Evolutionary conservation across 2,329 filamentous ascomycete genomes (phyloP).

Genomic region (Dactylellina sp.): DNA sequence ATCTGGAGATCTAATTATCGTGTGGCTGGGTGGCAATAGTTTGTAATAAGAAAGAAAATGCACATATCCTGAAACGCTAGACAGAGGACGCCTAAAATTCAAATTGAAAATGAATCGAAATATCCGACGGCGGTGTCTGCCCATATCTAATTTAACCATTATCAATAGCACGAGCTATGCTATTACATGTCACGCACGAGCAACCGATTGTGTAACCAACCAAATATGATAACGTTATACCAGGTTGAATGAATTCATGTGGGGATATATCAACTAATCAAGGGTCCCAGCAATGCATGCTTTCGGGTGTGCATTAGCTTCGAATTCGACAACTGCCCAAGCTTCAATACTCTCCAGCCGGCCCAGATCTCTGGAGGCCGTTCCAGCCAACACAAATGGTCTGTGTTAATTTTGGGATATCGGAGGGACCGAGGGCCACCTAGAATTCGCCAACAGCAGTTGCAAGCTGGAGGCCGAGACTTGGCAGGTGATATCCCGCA

Average conservation of each 20-base stretch:
- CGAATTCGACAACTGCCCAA: conserved; percentile 9
- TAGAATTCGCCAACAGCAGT: conserved; percentile 11
- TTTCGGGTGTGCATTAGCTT: conserved; percentile 36
- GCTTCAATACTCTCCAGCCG: conserved; percentile 21
- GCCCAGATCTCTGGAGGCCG: conserved; percentile 23
- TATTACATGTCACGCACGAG: conserved; percentile 28
- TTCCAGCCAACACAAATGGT: conserved; percentile 35
- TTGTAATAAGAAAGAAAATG: conserved; percentile 1
- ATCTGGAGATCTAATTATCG: conserved; percentile 1
- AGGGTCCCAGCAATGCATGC: conserved; percentile 16
- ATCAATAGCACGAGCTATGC: conserved; percentile 23
- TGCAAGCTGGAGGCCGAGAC: conserved; percentile 26
- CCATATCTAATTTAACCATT: conserved; percentile 15
- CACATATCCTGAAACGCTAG: conserved; percentile 14
- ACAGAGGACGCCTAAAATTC: not conserved
- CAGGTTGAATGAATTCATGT: conserved; percentile 10
- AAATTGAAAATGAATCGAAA: not conserved
- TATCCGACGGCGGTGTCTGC: conserved; percentile 4
- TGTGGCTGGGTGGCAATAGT: conserved; percentile 23
- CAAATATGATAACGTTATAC: conserved; percentile 43
- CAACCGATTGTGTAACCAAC: conserved; percentile 48
- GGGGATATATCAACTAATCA: conserved; percentile 9
- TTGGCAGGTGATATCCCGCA: conserved; percentile 27
- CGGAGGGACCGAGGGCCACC: conserved; percentile 1
- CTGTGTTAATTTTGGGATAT: conserved; percentile 48